These are phyloP conservation scores for Amaranthus palmeri DNA, from an alignment of 148 eudicot genomes.

Conservation along the genomic window DNA sequence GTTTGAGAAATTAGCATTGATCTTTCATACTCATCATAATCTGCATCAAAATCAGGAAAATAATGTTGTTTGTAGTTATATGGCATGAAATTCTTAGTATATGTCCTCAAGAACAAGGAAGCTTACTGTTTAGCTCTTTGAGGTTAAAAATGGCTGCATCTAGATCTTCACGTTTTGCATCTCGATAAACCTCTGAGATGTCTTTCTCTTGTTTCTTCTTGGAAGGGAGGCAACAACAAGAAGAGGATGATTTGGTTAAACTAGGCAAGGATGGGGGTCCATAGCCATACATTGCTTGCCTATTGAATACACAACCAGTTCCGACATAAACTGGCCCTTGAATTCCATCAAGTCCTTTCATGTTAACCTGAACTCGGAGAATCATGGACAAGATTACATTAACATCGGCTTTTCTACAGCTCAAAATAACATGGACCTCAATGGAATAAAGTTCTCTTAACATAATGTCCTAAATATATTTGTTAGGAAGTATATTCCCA, in stretches of 20 bases:
- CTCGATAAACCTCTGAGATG: constrained; percentile 57
- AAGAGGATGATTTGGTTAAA: constrained; percentile 58
- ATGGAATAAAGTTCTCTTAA: background rate
- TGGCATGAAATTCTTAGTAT: background rate
- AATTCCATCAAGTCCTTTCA: constrained; percentile 99
- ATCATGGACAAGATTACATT: background rate
- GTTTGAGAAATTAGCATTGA: constrained; percentile 87
- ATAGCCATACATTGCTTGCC: constrained; percentile 96
- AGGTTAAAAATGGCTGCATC: constrained; percentile 92
- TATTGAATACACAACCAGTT: constrained; percentile 88
- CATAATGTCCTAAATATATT: background rate
- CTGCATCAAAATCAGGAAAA: constrained; percentile 30
- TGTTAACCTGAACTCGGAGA: constrained; percentile 61
- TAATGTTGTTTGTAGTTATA: background rate
- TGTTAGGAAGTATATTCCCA: background rate
- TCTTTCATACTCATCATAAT: constrained; percentile 91
- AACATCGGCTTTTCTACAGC: background rate
- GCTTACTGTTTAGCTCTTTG: constrained; percentile 81
- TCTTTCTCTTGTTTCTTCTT: constrained; percentile 72
- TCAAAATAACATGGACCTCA: background rate
- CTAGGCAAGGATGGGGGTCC: constrained; percentile 69
- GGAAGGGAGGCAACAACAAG: constrained; percentile 64
- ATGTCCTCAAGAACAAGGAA: background rate
- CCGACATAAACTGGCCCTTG: constrained; percentile 99
- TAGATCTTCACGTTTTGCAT: constrained; percentile 82